Evolutionary conservation across 768 basidiomycete species (phyloP), one percentile per base, ranked within the genome.

Genomic region (Kwoniella botswanensis): DNA sequence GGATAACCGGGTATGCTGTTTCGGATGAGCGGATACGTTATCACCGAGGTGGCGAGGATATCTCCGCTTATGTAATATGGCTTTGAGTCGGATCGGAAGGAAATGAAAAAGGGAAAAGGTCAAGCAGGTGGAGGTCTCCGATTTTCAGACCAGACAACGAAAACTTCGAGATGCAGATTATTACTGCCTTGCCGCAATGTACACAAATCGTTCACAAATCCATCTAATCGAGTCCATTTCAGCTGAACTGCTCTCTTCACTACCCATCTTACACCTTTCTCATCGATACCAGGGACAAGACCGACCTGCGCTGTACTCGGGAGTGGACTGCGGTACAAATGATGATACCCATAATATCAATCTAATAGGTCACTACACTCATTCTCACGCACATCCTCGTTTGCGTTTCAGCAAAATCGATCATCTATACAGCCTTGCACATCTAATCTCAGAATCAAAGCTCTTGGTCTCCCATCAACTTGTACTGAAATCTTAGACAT

Each of bases 21-120:
- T 17, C 24, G n/a, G 57, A 35, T 59, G 22, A 61, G 21, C 22
- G 35, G 42, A 10, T 5, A 42, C 15, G 42, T 11, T 60, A 60
- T 17, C 59, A 41, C 59, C 59, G 59, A 60, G 35, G 59, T 60
- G 59, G 59, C 59, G 42, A 2, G 43, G 59, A 42, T 43, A 44
- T 43, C 21, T 15, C 35, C 42, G 41, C 13, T 61, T 58, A 41
- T 35, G 57, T 58, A 29, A 29, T 7, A 9, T 13, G 6, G 12
- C 13, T n/a, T 55, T 43, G 42, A 61, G 59, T 61, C 59, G 59
- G 59, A 44, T 61, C 59, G 59, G 59, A 61, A 58, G 24, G 57
- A 35, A 61, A 43, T 61, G 21, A 11, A 43, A 50, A 50, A 50
- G 18, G 46, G 46, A 35, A 35, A 35, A 9, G 35, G 35, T 13